Evolutionary conservation across 805 yeast genomes (phyloP), one percentile per base, ranked within the genome.

Genomic region (Kazachstania taianensis): DNA sequence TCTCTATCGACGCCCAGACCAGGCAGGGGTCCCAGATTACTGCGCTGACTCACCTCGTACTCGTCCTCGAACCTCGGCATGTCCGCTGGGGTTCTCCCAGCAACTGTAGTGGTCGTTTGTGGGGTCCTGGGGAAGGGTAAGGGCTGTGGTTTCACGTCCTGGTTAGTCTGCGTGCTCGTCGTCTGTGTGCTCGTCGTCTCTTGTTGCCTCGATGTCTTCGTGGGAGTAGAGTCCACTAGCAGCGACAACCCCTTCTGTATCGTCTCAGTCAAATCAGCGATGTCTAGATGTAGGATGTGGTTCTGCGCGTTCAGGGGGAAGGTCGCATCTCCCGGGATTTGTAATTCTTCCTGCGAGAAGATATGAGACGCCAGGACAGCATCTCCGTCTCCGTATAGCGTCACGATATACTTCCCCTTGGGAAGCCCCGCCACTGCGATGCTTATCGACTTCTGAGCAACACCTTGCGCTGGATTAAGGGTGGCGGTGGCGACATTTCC

Each of bases 51-150:
- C 5, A 51, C 34, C 30, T 57, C 48, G 33, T 53, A 53, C 28
- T 57, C 61, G 39, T 58, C 63, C 24, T 55, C 61, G 35, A 55
- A 57, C 9, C 50, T 49, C 7, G 62, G 62, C 40, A 57, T 48
- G 30, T 47, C 59, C 13, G 46, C 40, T 3, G 71, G 35, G 10
- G 27, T 20, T 5, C 27, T 17, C 3, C 12, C 12, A 9, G 8
- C 12, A 3, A n/a, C 12, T 22, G 8, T n/a, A 3, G 25, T 4
- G 12, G 25, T 22, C 12, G 3, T 22, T 5, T 18, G 13, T 2
- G 33, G 33, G 6, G 13, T 14, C 15, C 8, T 13, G 10, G 25
- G 25, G 12, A 13, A 27, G 15, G 32, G 32, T n/a, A 28, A 15
- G 1, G 23, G 13, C 7, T 33, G 9, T 18, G 34, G 20, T n/a